Base-by-base conservation (phyloP, 2,329 filamentous ascomycete species). In the Diaporthe vexans region DNA sequence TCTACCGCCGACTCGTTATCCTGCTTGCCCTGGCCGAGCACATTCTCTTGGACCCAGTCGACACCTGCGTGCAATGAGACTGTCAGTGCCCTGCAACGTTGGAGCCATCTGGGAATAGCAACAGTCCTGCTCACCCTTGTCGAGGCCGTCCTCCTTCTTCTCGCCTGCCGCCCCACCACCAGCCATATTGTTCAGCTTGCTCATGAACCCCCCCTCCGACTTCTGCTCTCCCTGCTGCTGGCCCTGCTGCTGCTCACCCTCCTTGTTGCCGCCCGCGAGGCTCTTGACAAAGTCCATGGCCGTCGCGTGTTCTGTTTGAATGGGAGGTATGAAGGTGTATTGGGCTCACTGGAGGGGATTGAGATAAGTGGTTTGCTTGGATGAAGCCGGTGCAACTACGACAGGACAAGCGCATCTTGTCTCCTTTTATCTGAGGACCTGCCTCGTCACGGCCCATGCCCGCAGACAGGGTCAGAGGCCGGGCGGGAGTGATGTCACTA, bases 111-210 rank as follows among this genome's bases (percentile, higher is more conserved):
- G 17, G n/a, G 67, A n/a, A 11, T 54, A 40, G 24, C 2, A 33
- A 26, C 46, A 52, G 29, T 59, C 17, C 17, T 59, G 21, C 75
- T 33, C 76, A 94, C 94, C 92, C 86, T 97, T 97, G 85, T 97
- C 94, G 70, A 97, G 89, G n/a, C 83, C 85, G 80, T 96, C 94
- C 83, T 97, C 94, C 78, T 95, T 93, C 89, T 94, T 92, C 89
- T 96, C 94, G 81, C 92, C 91, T 83, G 94, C 86, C 46, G 84
- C 84, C 51, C 94, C 94, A 71, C 94, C 94, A 48, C 94, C 94
- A 26, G 92, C 93, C 77, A 91, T 87, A 74, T 84, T 81, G 86
- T 96, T 94, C 75, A 95, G 70, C 86, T 94, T 94, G 84, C 92
- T 89, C 81, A 91, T 88, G 77, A 95, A 82, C 75, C 91, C 91